A percentile compares a stretch with the other conserved stretches of the same genome.
These are phyloP conservation scores for Perkinsus olseni DNA, from an alignment of 169 alveolate genomes.

Conservation along the genomic window DNA sequence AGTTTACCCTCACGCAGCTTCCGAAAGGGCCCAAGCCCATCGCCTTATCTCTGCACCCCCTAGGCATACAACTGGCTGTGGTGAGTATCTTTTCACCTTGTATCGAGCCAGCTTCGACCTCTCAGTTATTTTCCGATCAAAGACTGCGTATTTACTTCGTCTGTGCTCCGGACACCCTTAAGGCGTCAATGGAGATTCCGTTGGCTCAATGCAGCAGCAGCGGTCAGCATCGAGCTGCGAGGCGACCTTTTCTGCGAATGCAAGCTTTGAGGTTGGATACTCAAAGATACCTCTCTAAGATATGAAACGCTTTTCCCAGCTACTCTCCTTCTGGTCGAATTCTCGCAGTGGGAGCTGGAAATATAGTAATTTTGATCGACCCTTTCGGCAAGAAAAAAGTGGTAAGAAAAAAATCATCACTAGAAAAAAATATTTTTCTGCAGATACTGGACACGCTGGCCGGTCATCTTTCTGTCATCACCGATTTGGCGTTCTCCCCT, in stretches of 20 bases:
- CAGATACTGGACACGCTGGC: background rate
- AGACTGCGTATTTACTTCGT: background rate
- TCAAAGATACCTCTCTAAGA: no score
- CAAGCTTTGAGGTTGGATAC: no score
- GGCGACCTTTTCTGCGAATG: no score
- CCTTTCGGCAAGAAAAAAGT: background rate
- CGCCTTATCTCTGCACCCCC: background rate
- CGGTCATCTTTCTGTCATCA: background rate
- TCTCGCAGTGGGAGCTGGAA: background rate
- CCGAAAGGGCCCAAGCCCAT: background rate
- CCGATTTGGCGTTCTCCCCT: background rate
- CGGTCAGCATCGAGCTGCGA: no score
- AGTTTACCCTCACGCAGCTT: background rate
- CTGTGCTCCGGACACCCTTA: background rate
- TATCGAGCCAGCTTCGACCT: no score
- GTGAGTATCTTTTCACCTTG: background rate
- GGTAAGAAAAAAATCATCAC: background rate
- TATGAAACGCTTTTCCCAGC: background rate
- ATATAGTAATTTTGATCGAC: background rate
- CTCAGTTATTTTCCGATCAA: background rate
- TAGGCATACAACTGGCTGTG: background rate
- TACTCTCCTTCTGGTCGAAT: background rate
- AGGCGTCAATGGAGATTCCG: background rate
- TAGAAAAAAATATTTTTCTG: background rate
- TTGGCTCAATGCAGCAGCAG: background rate